Conservation (phyloP, 2,329 filamentous ascomycete genomes). For the Claviceps sp. region DNA sequence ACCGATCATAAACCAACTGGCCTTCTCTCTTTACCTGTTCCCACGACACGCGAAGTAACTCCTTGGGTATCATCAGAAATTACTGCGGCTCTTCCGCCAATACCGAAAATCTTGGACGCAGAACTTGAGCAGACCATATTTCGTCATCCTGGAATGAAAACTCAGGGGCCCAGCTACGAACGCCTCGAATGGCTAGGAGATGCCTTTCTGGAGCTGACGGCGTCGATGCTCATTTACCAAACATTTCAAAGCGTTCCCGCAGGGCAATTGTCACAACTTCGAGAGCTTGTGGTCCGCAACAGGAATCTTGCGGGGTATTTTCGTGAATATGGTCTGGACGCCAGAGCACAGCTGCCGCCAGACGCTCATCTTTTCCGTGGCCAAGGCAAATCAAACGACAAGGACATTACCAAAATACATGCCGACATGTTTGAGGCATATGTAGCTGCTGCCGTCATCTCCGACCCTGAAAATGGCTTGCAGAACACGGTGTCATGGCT, state of each 20-base stretch:
- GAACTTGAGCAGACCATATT: conserved; percentile 50
- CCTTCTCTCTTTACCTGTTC: conserved; percentile 1
- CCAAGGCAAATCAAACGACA: conserved; percentile 24
- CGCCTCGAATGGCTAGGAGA: conserved; percentile 82
- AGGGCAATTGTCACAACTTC: conserved; percentile 60
- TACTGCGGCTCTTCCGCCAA: conserved; percentile 33
- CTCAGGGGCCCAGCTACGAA: conserved; percentile 46
- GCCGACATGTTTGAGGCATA: conserved; percentile 90
- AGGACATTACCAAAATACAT: conserved; percentile 55
- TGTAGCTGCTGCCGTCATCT: conserved; percentile 63
- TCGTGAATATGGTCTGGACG: conserved; percentile 55
- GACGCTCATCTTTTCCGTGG: conserved; percentile 22
- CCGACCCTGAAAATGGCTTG: conserved; percentile 51
- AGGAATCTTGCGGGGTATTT: conserved; percentile 60
- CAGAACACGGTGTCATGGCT: conserved; percentile 55
- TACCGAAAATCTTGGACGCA: conserved; percentile 48
- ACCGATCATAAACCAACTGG: not conserved
- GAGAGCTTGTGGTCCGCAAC: conserved; percentile 73
- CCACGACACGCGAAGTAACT: conserved; percentile 16
- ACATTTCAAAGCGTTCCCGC: conserved; percentile 53
- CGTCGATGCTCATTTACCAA: conserved; percentile 61
- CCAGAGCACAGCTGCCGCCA: conserved; percentile 43
- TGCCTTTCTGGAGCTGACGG: conserved; percentile 66
- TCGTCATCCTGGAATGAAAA: conserved; percentile 43
- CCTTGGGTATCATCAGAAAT: conserved; percentile 40